Base-by-base conservation (phyloP, 352 stramenopile genomes). In the Thraustochytrium sp. region DNA sequence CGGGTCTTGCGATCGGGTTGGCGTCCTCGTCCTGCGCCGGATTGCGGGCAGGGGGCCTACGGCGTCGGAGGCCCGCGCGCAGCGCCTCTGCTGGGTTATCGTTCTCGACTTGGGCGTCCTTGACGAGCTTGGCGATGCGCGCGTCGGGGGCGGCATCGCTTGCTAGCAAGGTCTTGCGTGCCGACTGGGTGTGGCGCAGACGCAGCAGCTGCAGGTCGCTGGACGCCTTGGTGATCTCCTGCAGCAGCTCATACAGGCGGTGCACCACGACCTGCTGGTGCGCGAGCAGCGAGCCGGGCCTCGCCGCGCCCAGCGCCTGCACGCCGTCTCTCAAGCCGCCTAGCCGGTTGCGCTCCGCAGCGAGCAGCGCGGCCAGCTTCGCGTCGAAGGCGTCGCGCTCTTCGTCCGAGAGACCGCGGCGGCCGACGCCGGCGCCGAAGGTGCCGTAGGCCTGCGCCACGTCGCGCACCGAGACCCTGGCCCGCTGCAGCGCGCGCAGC, bases 381-480 rank as follows among this genome's bases (percentile, higher is more conserved):
- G 65, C 40, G 49, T 77, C 65, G 42, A 77, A 77, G 49, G 65
- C 42, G 46, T 77, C 65, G 37, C 65, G 65, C 42, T 77, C 65
- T 11, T 31, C 13, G 26, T 77, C 65, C 8, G 65, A 55, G 42
- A 77, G 65, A 11, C 65, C 65, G 9, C 65, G 8, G 29, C 18
- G 13, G 21, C 26, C 36, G 65, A 4, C 59, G 40, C 26, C 21
- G 59, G 36, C 21, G 16, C 16, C 36, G 9, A 72, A 72, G 13
- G 18, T 72, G 16, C 26, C 34, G 40, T 72, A 72, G 9, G 59
- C 59, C 9, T 55, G 26, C 0, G 59, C 59, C 8, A 72, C 59
- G 21, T 29, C 26, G 13, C 11, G 13, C 8, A 72, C 36, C 5
- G 59, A 44, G 26, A 44, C 40, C 59, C 9, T 21, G 26, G 59